These are phyloP conservation scores for Botrytis porri DNA, from an alignment of 2,329 filamentous ascomycete species.

Conservation along the genomic window DNA sequence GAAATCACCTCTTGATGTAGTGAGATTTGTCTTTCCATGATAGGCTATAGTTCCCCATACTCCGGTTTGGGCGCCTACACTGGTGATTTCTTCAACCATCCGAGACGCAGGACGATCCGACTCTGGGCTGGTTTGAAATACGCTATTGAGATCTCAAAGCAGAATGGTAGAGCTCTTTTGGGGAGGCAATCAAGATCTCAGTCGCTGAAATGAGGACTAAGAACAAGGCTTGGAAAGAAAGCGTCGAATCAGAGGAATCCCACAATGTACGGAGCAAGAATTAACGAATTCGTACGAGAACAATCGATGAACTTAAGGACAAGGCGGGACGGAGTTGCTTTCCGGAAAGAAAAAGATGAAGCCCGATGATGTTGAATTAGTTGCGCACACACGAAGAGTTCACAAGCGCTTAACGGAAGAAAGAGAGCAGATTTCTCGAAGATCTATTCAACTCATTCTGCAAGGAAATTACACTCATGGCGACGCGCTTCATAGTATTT, in stretches of 20 bases:
- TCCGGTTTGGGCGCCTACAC: neutral
- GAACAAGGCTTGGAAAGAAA: neutral
- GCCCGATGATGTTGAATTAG: neutral
- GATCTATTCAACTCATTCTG: neutral
- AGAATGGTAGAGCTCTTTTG: neutral
- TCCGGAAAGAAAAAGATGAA: neutral
- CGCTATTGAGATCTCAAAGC: neutral
- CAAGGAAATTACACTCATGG: neutral
- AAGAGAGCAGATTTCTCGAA: neutral
- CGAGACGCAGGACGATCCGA: no score
- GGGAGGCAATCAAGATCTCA: rapidly evolving
- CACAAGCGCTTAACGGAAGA: neutral
- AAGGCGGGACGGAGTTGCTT: neutral
- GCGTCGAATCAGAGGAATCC: neutral
- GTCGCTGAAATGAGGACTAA: neutral
- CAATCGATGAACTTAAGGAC: rapidly evolving
- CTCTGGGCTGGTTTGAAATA: neutral
- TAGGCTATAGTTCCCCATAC: neutral
- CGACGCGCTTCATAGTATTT: neutral
- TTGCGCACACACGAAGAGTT: neutral
- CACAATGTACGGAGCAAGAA: neutral
- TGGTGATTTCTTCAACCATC: neutral
- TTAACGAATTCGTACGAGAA: no score
- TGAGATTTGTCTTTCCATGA: neutral
- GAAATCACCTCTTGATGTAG: neutral